Evolutionary conservation across 2,329 filamentous ascomycete species (phyloP).

Genomic region (Emmonsiellopsis sp.): DNA sequence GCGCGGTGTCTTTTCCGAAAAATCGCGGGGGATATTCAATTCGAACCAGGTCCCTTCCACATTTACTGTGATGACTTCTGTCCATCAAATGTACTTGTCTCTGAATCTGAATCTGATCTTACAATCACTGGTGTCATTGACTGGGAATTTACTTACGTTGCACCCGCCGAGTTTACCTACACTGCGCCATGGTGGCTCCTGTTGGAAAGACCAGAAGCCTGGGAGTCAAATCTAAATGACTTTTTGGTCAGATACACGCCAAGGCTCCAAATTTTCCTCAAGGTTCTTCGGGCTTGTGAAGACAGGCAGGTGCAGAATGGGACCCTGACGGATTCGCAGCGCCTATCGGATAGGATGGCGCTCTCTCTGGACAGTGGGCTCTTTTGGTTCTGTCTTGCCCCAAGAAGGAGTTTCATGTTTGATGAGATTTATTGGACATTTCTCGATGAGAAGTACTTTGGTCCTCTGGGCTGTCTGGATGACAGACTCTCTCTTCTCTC

Average conservation of each 20-base stretch:
- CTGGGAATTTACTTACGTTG: constrained; percentile 8
- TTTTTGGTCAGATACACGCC: constrained; percentile 5
- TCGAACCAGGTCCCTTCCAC: constrained; percentile 16
- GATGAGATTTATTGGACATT: constrained; percentile 14
- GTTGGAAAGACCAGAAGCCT: constrained; percentile 9
- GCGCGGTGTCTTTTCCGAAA: constrained; percentile 33
- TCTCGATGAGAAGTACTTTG: constrained; percentile 7
- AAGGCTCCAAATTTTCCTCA: constrained; percentile 5
- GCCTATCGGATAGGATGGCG: constrained; percentile 11
- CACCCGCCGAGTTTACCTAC: constrained; percentile 7
- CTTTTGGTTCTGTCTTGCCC: constrained; percentile 14
- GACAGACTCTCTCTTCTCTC: constrained; percentile 1
- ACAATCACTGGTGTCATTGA: constrained; percentile 21
- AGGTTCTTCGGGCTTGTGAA: constrained; percentile 3
- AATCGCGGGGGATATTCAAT: constrained; percentile 10
- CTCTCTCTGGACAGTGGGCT: constrained; percentile 11
- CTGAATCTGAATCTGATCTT: constrained; percentile 3
- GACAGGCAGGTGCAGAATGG: constrained; percentile 1
- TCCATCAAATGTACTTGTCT: constrained; percentile 18
- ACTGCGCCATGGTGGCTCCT: constrained; percentile 10
- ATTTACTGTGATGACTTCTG: constrained; percentile 22
- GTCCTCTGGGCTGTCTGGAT: background rate
- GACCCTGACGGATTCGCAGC: constrained; percentile 5
- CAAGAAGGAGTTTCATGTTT: constrained; percentile 12
- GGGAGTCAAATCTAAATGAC: constrained; percentile 6